A percentile compares a stretch with the other conserved stretches of the same genome.
These are phyloP conservation scores for Aspergillus glaucus DNA, from an alignment of 2,329 filamentous ascomycete species.

Conservation along the genomic window DNA sequence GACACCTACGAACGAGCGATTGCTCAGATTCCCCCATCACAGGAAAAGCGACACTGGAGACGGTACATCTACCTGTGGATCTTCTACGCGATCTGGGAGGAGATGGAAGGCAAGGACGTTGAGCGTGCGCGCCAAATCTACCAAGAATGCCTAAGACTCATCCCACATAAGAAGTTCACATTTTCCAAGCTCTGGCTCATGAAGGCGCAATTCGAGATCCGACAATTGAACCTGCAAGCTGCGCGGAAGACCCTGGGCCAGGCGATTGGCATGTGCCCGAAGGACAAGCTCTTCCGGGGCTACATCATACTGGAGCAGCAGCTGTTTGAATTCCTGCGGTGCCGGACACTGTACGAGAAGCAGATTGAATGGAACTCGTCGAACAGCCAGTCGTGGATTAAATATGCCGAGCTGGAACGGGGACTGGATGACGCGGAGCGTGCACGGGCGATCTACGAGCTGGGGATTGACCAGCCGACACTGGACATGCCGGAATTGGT, in stretches of 20 bases:
- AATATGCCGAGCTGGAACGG: slow-evolving; percentile 87
- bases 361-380: slow-evolving; percentile 86
- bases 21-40: slow-evolving; percentile 86
- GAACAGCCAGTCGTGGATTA: slow-evolving; percentile 93
- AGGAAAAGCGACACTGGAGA: slow-evolving; percentile 95
- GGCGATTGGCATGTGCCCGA: slow-evolving; percentile 89
- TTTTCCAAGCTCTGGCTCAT: slow-evolving; percentile 95
- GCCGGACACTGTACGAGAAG: slow-evolving; percentile 87
- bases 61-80: slow-evolving; percentile 97
- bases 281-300: slow-evolving; percentile 88
- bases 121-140: slow-evolving; percentile 84
- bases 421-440: slow-evolving; percentile 85
- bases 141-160: slow-evolving; percentile 74
- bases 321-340: slow-evolving; percentile 88
- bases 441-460: slow-evolving; percentile 82
- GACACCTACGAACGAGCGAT: slow-evolving; percentile 96
- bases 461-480: slow-evolving; percentile 73
- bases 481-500: slow-evolving; percentile 96
- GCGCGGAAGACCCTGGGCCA: slow-evolving; percentile 86
- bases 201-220: slow-evolving; percentile 88
- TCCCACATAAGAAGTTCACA: slow-evolving; percentile 95
- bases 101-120: slow-evolving; percentile 72
- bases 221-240: slow-evolving; percentile 70
- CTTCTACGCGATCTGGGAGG: slow-evolving; percentile 94
- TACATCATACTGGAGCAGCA: slow-evolving; percentile 92